Base-by-base conservation (phyloP, 2,329 filamentous ascomycete species). In the Plectosphaerella cucumerina region DNA sequence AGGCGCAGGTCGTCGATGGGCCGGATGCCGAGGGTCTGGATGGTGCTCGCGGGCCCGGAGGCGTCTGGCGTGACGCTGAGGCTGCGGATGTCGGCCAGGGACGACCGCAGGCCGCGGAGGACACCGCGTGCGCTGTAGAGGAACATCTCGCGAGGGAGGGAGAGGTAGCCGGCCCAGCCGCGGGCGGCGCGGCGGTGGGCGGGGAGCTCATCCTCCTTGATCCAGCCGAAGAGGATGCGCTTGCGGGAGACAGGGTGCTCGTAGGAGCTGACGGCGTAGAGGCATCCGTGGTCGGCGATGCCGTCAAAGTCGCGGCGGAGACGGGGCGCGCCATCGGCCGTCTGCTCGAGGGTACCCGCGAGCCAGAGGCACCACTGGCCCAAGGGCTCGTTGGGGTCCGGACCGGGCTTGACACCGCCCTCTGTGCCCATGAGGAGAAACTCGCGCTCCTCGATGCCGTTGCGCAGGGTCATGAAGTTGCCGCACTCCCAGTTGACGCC, bases 401-500 rank as follows among this genome's bases (percentile, higher is more conserved):
- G 46, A 56, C 22, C 61, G 48, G 51, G 55, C 48, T 47, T 51
- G 23, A 49, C 44, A 52, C 49, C 65, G 23, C 75, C 75, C 55
- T 80, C 76, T 0, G 70, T 65, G 1, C 75, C 73, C 57, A 75
- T 69, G 1, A 77, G 62, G 20, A 77, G 54, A 47, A 78, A 74
- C 31, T 75, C 64, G 37, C 58, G 61, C 11, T 65, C 58, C 2
- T 63, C 51, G 3, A 35, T 44, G 4, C 55, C 57, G 15, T 72
- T 66, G 1, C 51, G 56, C 15, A 78, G 60, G 0, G 70, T 72
- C 55, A 73, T 61, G 44, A 78, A 69, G 55, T 75, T 78, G 20
- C 67, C 70, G 10, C 73, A 73, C 54, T 80, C 76, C 74, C 75
- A 78, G 48, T 80, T 80, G 10, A 71, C 63, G 0, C 76, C 77